Percentiles rank a stretch among this genome's conserved stretches.
phyloP scores from a whole-genome alignment of 768 basidiomycete species.

The Tephrocybe sp. region DNA sequence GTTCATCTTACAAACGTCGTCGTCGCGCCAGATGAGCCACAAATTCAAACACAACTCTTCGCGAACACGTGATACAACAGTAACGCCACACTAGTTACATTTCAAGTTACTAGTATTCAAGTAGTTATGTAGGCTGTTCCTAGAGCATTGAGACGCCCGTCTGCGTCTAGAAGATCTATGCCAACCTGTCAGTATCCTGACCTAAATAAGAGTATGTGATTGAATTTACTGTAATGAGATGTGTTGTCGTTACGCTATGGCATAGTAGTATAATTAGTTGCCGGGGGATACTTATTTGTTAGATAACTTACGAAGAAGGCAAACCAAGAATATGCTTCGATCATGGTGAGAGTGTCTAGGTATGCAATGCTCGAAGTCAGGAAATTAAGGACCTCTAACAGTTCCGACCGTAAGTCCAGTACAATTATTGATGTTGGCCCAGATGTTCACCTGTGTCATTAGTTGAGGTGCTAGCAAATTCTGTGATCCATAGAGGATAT shows the following conservation, averaged over 20 bases:
- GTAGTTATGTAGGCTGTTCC: conserved; percentile 18
- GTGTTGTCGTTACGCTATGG: conserved; percentile 18
- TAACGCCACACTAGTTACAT: not conserved
- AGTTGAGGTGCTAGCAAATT: conserved; percentile 21
- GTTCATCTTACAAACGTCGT: not conserved
- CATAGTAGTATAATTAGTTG: not conserved
- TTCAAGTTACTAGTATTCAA: not conserved
- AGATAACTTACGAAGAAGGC: conserved; percentile 25
- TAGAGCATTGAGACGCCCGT: conserved; percentile 19
- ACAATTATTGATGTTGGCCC: not conserved
- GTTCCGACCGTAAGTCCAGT: not conserved
- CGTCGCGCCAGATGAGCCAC: too few relatives aligned
- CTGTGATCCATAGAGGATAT: conserved; percentile 34
- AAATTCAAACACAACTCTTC: too few relatives aligned
- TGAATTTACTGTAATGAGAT: conserved; percentile 20
- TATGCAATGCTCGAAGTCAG: conserved; percentile 38
- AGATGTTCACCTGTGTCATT: conserved; percentile 14
- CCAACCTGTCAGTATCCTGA: not conserved
- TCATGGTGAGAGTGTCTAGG: conserved; percentile 39
- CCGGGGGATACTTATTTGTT: not conserved
- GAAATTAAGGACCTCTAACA: conserved; percentile 32
- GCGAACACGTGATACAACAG: not conserved
- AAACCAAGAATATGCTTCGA: conserved; percentile 51
- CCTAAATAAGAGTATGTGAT: not conserved
- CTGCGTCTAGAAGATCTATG: conserved; percentile 19